Conservation (phyloP, 2,329 filamentous ascomycete species). For the Clarireedia paspali region DNA sequence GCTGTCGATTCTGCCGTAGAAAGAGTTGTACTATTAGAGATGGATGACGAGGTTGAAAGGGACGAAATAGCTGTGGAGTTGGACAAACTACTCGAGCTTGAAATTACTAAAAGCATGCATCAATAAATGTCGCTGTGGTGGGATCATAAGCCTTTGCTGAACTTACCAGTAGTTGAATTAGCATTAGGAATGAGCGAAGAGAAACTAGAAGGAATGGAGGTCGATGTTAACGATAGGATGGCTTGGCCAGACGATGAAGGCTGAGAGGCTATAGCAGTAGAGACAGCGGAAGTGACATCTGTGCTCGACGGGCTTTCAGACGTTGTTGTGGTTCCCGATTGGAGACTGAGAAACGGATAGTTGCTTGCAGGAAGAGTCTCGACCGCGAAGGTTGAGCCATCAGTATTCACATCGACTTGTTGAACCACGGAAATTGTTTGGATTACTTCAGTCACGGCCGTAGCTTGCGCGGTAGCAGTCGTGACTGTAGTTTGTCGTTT, state of each 20-base stretch:
- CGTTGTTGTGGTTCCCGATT: conserved; percentile 10
- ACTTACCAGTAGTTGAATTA: conserved; percentile 28
- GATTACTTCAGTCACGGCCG: conserved; percentile 22
- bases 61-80: conserved; percentile 9
- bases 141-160: background rate
- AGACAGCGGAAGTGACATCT: background rate
- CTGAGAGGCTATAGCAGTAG: conserved; percentile 4
- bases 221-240: conserved; percentile 20
- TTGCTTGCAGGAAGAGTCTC: conserved; percentile 13
- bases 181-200: conserved; percentile 21
- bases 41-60: conserved; percentile 12
- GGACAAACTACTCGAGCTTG: conserved; percentile 16
- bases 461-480: conserved; percentile 5
- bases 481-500: conserved; percentile 9
- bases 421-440: conserved; percentile 26
- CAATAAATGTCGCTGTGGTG: conserved; percentile 9
- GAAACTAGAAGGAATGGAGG: conserved; percentile 25
- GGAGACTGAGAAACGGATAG: conserved; percentile 1
- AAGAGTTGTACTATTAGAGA: background rate
- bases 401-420: conserved; percentile 25
- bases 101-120: conserved; percentile 23
- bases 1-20: background rate
- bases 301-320: background rate
- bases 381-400: conserved; percentile 22
- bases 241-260: conserved; percentile 7